Evolutionary conservation across 371 early-diverging fungal species (phyloP).

Genomic region (Circinella umbellata): DNA sequence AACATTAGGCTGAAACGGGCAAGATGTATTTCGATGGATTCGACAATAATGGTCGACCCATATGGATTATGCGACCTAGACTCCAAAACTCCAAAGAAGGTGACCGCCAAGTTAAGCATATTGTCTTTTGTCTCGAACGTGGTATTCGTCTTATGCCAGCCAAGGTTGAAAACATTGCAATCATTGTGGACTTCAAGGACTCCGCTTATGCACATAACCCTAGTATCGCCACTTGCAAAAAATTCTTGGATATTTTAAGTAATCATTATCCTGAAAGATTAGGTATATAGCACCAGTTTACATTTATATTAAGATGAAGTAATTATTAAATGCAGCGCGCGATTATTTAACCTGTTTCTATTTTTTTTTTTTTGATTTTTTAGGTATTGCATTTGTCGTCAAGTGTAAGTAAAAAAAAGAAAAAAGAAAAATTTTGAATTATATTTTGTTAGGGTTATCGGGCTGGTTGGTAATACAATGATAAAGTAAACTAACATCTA

Average conservation of each 20-base stretch:
- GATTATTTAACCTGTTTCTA: constrained; percentile 39
- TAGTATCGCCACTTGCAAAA: constrained; percentile 72
- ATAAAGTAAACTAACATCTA: background rate
- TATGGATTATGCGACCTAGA: constrained; percentile 77
- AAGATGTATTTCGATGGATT: constrained; percentile 85
- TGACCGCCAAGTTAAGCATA: constrained; percentile 75
- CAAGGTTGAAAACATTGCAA: constrained; percentile 68
- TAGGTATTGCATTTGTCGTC: constrained; percentile 46
- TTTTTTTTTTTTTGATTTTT: background rate
- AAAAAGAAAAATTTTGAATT: too few relatives aligned
- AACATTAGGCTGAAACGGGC: constrained; percentile 70
- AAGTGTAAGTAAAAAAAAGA: constrained; percentile 36
- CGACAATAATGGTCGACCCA: constrained; percentile 69
- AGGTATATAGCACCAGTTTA: constrained; percentile 32
- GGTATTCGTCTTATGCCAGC: constrained; percentile 82
- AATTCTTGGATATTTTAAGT: constrained; percentile 78
- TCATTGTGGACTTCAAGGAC: constrained; percentile 85
- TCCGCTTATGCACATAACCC: constrained; percentile 71
- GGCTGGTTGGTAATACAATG: background rate
- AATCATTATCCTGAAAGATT: constrained; percentile 91
- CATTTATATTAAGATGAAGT: background rate
- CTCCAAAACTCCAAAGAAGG: constrained; percentile 82
- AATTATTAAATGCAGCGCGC: constrained; percentile 10
- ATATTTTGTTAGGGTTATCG: too few relatives aligned
- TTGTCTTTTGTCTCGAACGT: constrained; percentile 81